Conservation (phyloP, 352 stramenopile species). For the Phytophthora sp. region DNA sequence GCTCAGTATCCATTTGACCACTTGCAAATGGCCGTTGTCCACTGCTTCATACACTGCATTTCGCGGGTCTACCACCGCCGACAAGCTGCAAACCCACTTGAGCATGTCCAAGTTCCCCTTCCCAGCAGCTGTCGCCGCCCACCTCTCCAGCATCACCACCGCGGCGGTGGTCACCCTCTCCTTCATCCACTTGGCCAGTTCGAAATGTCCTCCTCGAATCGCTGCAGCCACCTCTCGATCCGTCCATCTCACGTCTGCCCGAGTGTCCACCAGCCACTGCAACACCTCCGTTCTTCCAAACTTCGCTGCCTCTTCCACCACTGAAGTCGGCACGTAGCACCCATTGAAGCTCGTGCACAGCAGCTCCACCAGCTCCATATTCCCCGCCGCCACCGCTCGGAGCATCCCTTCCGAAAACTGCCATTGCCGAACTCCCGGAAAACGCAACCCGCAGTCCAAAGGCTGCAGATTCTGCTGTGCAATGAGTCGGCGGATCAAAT, state of each 20-base stretch:
- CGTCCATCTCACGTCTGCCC: constrained; percentile 1
- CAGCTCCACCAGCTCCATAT: constrained; percentile 11
- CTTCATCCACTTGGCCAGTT: constrained; percentile 18
- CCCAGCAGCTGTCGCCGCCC: not conserved
- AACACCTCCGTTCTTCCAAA: not conserved
- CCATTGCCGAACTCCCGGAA: constrained; percentile 8
- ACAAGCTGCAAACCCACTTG: constrained; percentile 24
- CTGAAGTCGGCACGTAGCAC: not conserved
- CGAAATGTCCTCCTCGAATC: constrained; percentile 8
- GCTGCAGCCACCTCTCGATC: constrained; percentile 2
- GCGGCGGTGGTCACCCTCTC: not conserved
- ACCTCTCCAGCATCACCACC: constrained; percentile 3
- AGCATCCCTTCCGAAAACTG: constrained; percentile 15
- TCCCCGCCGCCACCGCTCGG: not conserved
- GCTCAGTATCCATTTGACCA: constrained; percentile 16
- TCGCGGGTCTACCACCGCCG: not conserved
- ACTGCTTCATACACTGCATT: not conserved
- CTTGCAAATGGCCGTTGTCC: constrained; percentile 7
- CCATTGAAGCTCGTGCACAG: constrained; percentile 3
- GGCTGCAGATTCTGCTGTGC: not conserved
- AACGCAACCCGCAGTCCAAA: not conserved
- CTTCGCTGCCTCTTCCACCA: constrained; percentile 7
- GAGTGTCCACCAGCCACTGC: constrained; percentile 9
- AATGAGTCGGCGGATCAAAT: constrained; percentile 1
- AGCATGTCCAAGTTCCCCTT: constrained; percentile 12